Conservation (phyloP, 2,329 filamentous ascomycete genomes). For the Geoglossum cookeanum region DNA sequence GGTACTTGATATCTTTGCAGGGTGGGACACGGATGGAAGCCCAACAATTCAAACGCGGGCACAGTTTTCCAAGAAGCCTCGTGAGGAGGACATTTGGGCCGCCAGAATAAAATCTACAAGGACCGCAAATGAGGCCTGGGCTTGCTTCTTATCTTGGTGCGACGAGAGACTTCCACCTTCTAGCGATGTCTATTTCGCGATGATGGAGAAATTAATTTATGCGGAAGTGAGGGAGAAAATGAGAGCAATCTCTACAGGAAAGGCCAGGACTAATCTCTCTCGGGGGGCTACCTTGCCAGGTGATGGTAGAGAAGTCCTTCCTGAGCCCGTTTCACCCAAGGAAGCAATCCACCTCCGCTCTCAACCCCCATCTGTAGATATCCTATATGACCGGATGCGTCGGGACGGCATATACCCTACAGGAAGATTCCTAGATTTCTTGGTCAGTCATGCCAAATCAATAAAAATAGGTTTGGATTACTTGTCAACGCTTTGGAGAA, state of each 20-base stretch:
- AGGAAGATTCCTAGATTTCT: constrained; percentile 26
- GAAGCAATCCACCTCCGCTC: constrained; percentile 37
- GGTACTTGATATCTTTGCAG: constrained; percentile 33
- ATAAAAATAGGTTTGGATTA: constrained; percentile 24
- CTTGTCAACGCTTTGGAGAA: constrained; percentile 17
- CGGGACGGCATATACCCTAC: constrained; percentile 24
- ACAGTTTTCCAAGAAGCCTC: constrained; percentile 17
- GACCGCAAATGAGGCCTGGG: constrained; percentile 44
- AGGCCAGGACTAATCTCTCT: not conserved
- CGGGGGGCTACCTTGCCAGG: constrained; percentile 25
- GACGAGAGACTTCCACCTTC: constrained; percentile 21
- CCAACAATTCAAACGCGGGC: constrained; percentile 42
- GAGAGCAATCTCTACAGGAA: constrained; percentile 1
- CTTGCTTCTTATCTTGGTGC: constrained; percentile 39
- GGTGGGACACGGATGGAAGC: constrained; percentile 43
- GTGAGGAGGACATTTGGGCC: constrained; percentile 28
- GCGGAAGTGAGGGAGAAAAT: constrained; percentile 12
- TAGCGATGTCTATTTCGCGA: constrained; percentile 31
- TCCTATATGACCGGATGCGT: constrained; percentile 32
- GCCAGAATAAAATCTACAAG: constrained; percentile 39
- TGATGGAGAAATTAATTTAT: constrained; percentile 35
- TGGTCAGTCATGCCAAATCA: constrained; percentile 26
- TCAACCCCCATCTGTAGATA: constrained; percentile 31
- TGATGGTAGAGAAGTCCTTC: constrained; percentile 33
- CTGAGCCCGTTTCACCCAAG: constrained; percentile 35